Evolutionary conservation across 768 basidiomycete genomes (phyloP).

Genomic region (Pleurotus giganteus): DNA sequence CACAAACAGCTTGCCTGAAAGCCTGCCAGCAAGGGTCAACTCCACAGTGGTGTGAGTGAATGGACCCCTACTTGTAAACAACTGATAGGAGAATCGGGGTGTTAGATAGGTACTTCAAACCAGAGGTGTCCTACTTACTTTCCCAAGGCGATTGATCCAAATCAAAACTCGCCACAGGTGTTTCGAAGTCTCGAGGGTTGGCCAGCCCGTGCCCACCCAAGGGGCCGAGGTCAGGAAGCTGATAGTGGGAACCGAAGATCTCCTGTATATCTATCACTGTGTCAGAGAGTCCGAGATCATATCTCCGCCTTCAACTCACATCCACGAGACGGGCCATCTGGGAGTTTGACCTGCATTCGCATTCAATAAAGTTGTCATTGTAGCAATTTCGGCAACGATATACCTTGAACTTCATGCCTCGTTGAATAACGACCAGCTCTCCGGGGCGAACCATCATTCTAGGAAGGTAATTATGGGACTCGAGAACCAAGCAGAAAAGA

Average conservation of each 20-base stretch:
- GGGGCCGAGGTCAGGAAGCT: constrained; percentile 64
- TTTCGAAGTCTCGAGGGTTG: constrained; percentile 62
- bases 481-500: background rate
- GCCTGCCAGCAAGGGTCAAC: constrained; percentile 27
- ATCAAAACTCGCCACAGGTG: constrained; percentile 63
- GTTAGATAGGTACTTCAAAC: background rate
- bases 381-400: constrained; percentile 5
- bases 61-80: constrained; percentile 43
- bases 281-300: background rate
- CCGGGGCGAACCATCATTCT: constrained; percentile 65
- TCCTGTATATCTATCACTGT: constrained; percentile 51
- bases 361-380: background rate
- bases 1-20: constrained; percentile 51
- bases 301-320: constrained; percentile 35
- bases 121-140: constrained; percentile 30
- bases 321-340: constrained; percentile 60
- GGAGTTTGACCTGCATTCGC: constrained; percentile 38
- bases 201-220: constrained; percentile 68
- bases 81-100: constrained; percentile 24
- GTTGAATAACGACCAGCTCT: constrained; percentile 62
- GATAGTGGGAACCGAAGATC: constrained; percentile 61
- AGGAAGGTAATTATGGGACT: background rate
- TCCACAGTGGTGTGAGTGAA: background rate
- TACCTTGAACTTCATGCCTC: constrained; percentile 68
- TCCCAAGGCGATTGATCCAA: constrained; percentile 62